A percentile compares a stretch with the other conserved stretches of the same genome.
These are phyloP conservation scores for Mayamaea pseudoterrestris DNA, from an alignment of 108 stramenopile species.

Conservation along the genomic window DNA sequence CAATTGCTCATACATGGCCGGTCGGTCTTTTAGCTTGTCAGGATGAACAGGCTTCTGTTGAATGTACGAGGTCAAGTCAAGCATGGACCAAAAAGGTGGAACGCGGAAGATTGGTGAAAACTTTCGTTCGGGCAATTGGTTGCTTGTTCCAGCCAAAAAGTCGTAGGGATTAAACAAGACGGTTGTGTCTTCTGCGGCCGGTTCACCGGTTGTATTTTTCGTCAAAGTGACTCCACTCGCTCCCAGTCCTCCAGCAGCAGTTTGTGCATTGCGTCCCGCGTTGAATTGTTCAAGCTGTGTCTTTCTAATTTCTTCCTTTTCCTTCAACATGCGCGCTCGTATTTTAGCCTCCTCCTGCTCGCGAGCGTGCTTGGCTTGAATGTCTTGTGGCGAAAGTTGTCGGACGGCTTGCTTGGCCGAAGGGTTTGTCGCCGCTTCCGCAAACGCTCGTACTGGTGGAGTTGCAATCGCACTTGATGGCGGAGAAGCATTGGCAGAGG, in stretches of 20 bases:
- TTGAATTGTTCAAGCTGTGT: background rate
- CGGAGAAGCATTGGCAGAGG: background rate
- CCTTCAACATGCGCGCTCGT: slow-evolving; percentile 37
- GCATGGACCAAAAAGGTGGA: slow-evolving; percentile 74
- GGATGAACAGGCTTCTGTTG: slow-evolving; percentile 33
- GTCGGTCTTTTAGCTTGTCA: slow-evolving; percentile 33
- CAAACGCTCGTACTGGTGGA: background rate
- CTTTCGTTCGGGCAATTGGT: slow-evolving; percentile 56
- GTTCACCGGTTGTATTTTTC: slow-evolving; percentile 10
- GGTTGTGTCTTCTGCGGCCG: slow-evolving; percentile 11
- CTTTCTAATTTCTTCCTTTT: slow-evolving; percentile 33
- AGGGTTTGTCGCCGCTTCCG: background rate
- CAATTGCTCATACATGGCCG: slow-evolving; percentile 70
- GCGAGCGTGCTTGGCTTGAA: slow-evolving; percentile 19
- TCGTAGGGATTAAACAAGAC: slow-evolving; percentile 73
- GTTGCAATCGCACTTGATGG: background rate
- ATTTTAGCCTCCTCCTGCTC: slow-evolving; percentile 33
- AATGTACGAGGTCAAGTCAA: slow-evolving; percentile 73
- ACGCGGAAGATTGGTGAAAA: slow-evolving; percentile 80
- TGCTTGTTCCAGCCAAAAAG: slow-evolving; percentile 60
- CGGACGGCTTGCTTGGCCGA: background rate
- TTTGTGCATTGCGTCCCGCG: slow-evolving; percentile 3
- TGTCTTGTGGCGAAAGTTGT: background rate
- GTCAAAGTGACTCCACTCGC: slow-evolving; percentile 41
- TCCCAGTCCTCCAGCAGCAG: slow-evolving; percentile 27